A percentile compares a stretch with the other conserved stretches of the same genome.
Conservation (phyloP, 345 rosid species). For the Arabis alpina region DNA sequence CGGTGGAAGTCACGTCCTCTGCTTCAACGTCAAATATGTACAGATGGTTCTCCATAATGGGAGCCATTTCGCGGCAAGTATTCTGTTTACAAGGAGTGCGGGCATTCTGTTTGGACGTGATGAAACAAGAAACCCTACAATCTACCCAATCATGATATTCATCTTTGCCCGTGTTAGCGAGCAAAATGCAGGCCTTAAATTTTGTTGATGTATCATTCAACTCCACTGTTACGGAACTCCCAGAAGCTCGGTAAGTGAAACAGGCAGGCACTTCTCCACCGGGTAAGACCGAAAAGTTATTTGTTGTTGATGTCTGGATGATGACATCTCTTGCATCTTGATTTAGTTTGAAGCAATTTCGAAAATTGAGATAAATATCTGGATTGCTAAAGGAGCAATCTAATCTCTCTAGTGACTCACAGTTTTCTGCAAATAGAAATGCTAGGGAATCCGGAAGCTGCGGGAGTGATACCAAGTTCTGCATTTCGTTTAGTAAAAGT, state of each 20-base stretch:
- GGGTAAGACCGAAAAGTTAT: neutral
- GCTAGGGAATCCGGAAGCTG: neutral
- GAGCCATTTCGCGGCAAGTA: too few species aligned
- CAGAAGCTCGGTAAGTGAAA: neutral
- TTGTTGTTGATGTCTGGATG: neutral
- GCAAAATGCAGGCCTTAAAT: slow-evolving; percentile 4
- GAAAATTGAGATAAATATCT: neutral
- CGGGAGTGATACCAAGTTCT: slow-evolving; percentile 13
- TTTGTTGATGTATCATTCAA: neutral
- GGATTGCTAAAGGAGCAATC: slow-evolving; percentile 1
- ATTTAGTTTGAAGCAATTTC: slow-evolving; percentile 11
- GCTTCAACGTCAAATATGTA: too few species aligned
- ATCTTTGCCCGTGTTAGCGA: too few species aligned
- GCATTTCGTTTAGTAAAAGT: neutral
- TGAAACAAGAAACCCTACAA: too few species aligned
- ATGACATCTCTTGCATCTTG: slow-evolving; percentile 3
- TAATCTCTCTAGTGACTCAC: slow-evolving; percentile 13
- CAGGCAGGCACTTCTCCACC: neutral
- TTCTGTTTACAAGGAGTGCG: too few species aligned
- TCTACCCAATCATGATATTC: too few species aligned
- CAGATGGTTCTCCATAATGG: too few species aligned
- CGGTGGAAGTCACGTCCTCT: too few species aligned
- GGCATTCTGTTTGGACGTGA: too few species aligned
- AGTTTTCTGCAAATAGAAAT: neutral
- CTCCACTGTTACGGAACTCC: neutral